Evolutionary conservation across 139 green algal genomes (phyloP), one percentile per base, ranked within the genome.

Genomic region (Chlamydomonas applanata): DNA sequence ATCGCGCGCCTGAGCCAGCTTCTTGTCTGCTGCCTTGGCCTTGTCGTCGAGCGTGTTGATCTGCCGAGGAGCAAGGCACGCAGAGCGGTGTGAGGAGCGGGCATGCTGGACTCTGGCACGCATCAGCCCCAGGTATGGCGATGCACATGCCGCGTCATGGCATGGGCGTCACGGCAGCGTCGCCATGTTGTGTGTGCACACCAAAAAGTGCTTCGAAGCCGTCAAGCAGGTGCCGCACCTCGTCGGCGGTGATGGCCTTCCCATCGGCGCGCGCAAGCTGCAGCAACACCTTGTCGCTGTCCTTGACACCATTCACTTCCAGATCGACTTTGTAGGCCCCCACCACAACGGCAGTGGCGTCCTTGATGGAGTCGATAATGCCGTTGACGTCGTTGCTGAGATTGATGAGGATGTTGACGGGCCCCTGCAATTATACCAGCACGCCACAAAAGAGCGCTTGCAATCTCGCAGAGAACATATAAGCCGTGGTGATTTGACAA

Each of bases 321-420:
- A 76, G 19, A 34, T 76, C 54, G 2, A 76, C 49, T 25, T 54
- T n/a, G 59, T 52, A 71, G 2, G 44, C 72, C 30, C 72, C 72
- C 4, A 17, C 29, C 4, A 71, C 36, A 32, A 77, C 24, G 59
- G 59, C 56, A 13, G 59, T 36, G 29, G 72, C 60, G 22, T 77
- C 59, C 60, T 77, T 71, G 35, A 77, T 52, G 36, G 20, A 16
- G 40, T 66, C 54, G 14, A 77, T 71, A 25, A 13, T 24, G 29
- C 34, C 71, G 24, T 77, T 77, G 60, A 77, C 46, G 11, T 62
- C n/a, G 60, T 77, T 77, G 11, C 33, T 16, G 44, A 77, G 62
- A 19, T 70, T 40, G 17, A 77, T 35, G 7, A 77, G 13, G 25
- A 46, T 52, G 72, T 77, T 77, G 22, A 77, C 57, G 25, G 59